Evolutionary conservation across 495 filamentous ascomycete species (phyloP).

Genomic region (Lichenothelia convexa): DNA sequence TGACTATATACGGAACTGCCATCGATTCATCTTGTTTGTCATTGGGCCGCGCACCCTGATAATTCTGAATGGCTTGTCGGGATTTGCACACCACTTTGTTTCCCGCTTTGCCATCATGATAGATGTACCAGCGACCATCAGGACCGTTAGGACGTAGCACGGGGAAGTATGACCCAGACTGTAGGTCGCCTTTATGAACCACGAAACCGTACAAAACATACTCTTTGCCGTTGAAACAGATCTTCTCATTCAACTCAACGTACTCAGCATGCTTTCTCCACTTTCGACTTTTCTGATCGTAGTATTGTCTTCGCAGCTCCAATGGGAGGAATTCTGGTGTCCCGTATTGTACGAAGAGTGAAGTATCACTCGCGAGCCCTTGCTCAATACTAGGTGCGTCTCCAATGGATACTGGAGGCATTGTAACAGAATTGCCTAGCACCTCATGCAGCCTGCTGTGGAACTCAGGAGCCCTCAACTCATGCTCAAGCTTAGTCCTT

Average conservation of each 20-base stretch:
- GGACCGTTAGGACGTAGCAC: constrained; percentile 41
- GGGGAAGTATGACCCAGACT: constrained; percentile 41
- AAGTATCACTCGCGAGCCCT: constrained; percentile 12
- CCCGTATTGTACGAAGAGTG: constrained; percentile 4
- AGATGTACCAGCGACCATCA: constrained; percentile 39
- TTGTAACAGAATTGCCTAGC: constrained; percentile 24
- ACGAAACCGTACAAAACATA: constrained; percentile 46
- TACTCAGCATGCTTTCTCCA: constrained; percentile 42
- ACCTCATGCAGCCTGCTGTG: constrained; percentile 24
- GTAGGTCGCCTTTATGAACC: constrained; percentile 41
- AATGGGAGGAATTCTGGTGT: constrained; percentile 34
- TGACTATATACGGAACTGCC: constrained; percentile 39
- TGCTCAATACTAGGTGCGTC: constrained; percentile 13
- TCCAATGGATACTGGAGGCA: constrained; percentile 12
- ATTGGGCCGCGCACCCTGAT: constrained; percentile 30
- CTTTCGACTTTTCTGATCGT: constrained; percentile 31
- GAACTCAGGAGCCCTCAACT: constrained; percentile 28
- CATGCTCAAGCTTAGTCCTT: constrained; percentile 32
- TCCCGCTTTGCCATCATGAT: constrained; percentile 35
- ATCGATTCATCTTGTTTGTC: constrained; percentile 29
- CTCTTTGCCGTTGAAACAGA: constrained; percentile 26
- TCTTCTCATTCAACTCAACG: constrained; percentile 34
- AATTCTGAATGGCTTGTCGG: constrained; percentile 33
- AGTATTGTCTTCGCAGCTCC: constrained; percentile 39
- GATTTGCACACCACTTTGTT: constrained; percentile 38